Evolutionary conservation across 148 eudicot genomes (phyloP).

Genomic region (Fallopia convolvulus): DNA sequence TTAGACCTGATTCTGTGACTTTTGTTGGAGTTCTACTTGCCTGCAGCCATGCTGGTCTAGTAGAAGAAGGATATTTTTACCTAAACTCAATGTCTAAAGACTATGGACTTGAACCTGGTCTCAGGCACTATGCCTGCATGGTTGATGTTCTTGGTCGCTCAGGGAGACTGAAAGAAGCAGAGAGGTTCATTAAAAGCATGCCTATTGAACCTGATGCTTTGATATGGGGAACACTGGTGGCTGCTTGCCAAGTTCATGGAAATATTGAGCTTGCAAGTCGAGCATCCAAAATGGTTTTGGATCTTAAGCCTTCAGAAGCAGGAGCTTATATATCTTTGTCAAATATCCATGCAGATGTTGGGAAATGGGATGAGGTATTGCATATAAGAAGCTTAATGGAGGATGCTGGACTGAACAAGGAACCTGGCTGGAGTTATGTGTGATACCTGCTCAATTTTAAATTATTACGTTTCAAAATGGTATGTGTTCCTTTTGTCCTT

Average conservation of each 20-base stretch:
- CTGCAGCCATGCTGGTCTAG: constrained; percentile 83
- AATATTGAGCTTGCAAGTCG: constrained; percentile 52
- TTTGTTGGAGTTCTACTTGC: constrained; percentile 84
- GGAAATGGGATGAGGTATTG: constrained; percentile 72
- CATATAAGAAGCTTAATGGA: constrained; percentile 47
- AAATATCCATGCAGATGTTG: constrained; percentile 66
- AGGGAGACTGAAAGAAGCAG: constrained; percentile 69
- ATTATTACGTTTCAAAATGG: background rate
- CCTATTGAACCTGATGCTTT: constrained; percentile 57
- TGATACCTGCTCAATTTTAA: constrained; percentile 18
- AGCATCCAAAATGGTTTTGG: constrained; percentile 58
- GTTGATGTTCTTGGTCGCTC: constrained; percentile 89
- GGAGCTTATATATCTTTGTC: constrained; percentile 57
- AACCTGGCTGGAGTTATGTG: constrained; percentile 73
- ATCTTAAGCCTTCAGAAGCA: constrained; percentile 52
- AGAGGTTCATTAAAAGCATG: constrained; percentile 51
- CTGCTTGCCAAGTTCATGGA: constrained; percentile 85
- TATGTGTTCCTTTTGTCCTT: background rate
- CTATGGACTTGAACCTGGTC: constrained; percentile 52
- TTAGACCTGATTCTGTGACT: constrained; percentile 76
- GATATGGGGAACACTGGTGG: constrained; percentile 72
- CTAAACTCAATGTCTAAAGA: constrained; percentile 64
- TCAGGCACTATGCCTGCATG: constrained; percentile 74
- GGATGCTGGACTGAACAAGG: constrained; percentile 50
- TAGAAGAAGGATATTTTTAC: constrained; percentile 68